Evolutionary conservation across 2,329 filamentous ascomycete genomes (phyloP).

Genomic region (Plectosphaerella plurivora): DNA sequence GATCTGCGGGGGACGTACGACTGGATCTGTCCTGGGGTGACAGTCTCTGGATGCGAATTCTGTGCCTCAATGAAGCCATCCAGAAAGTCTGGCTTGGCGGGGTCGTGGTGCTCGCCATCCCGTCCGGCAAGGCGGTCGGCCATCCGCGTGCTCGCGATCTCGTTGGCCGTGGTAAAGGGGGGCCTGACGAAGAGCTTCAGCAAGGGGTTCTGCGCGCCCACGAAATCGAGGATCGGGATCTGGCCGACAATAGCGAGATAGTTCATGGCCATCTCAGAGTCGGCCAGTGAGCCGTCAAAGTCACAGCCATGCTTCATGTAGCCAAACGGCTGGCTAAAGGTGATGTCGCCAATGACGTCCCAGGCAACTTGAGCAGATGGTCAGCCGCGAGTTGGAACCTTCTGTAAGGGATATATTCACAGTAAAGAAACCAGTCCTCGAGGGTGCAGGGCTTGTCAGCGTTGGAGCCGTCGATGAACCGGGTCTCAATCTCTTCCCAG

Average conservation of each 20-base stretch:
- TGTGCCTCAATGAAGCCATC: constrained; percentile 30
- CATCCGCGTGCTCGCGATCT: constrained; percentile 3
- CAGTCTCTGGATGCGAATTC: constrained; percentile 24
- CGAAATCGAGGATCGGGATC: constrained; percentile 42
- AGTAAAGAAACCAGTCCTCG: constrained; percentile 38
- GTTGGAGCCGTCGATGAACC: constrained; percentile 10
- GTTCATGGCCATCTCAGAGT: constrained; percentile 38
- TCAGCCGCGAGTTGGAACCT: background rate
- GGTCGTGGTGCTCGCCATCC: constrained; percentile 4
- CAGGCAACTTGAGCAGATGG: constrained; percentile 20
- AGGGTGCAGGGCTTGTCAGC: constrained; percentile 31
- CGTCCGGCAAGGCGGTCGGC: constrained; percentile 7
- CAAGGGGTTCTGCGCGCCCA: constrained; percentile 46
- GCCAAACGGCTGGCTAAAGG: constrained; percentile 47
- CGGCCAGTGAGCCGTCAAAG: constrained; percentile 46
- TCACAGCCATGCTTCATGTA: constrained; percentile 46
- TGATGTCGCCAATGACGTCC: constrained; percentile 48
- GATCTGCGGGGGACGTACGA: background rate
- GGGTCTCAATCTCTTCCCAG: constrained; percentile 31
- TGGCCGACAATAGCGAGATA: constrained; percentile 46
- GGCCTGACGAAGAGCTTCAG: constrained; percentile 17
- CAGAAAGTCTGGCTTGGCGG: constrained; percentile 20
- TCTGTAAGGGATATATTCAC: constrained; percentile 4
- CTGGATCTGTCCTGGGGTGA: constrained; percentile 10
- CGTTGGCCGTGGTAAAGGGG: background rate